phyloP scores from a whole-genome alignment of 176 grass and related monocot species.

The Cenchrus fungigraminus region DNA sequence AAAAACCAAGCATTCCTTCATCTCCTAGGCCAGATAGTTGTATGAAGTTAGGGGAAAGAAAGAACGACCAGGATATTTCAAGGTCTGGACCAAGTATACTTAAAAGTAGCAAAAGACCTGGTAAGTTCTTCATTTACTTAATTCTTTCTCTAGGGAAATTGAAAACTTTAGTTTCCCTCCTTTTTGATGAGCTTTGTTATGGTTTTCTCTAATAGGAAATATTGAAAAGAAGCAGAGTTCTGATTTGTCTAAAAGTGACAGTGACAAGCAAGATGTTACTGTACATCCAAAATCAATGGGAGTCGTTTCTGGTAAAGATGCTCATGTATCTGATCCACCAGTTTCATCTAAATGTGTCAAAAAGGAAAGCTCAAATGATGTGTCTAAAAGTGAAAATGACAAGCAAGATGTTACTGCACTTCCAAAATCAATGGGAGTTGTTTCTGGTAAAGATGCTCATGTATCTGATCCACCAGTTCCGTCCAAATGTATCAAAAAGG shows the following conservation, averaged over 20 bases:
- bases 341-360: conserved; percentile 33
- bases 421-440: conserved; percentile 23
- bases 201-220: conserved; percentile 40
- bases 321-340: conserved; percentile 23
- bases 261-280: conserved; percentile 29
- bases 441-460: conserved; percentile 39
- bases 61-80: conserved; percentile 39
- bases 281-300: conserved; percentile 22
- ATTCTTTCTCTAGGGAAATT: conserved; percentile 27
- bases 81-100: conserved; percentile 58
- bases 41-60: conserved; percentile 55
- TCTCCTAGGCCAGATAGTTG: conserved; percentile 50
- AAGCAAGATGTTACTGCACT: conserved; percentile 30
- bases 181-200: conserved; percentile 43
- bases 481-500: conserved; percentile 39
- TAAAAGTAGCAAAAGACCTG: conserved; percentile 58
- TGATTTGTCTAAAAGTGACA: conserved; percentile 38
- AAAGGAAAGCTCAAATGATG: conserved; percentile 44
- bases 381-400: conserved; percentile 36
- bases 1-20: conserved; percentile 51
- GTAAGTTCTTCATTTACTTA: conserved; percentile 45
- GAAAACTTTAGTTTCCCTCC: neutral
- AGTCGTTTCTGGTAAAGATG: conserved; percentile 45
- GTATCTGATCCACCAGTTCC: conserved; percentile 27
- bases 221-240: conserved; percentile 51